These are phyloP conservation scores for Didymellaceae sp. DNA, from an alignment of 2,329 filamentous ascomycete species.

Conservation along the genomic window DNA sequence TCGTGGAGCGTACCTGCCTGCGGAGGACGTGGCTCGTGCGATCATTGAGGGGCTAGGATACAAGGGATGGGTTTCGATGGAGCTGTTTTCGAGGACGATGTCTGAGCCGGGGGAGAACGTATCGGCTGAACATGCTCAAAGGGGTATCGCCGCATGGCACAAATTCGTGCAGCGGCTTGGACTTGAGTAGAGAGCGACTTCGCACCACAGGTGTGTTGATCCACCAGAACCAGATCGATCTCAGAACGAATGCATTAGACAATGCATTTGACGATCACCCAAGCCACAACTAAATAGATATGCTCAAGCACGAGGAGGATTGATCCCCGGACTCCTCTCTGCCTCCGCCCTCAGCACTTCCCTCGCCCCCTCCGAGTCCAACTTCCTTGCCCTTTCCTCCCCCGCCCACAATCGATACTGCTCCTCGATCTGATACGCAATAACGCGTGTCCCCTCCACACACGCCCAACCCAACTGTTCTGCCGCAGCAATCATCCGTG, in stretches of 20 bases:
- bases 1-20: conserved; percentile 1
- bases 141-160: conserved; percentile 8
- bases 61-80: conserved; percentile 13
- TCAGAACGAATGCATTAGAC: no score
- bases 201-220: neutral
- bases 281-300: neutral
- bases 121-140: conserved; percentile 5
- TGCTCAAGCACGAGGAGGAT: neutral
- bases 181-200: neutral
- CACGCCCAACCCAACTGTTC: conserved; percentile 3
- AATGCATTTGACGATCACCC: no score
- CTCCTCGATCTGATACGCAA: conserved; percentile 13
- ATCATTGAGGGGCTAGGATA: conserved; percentile 10
- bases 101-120: conserved; percentile 6
- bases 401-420: conserved; percentile 12
- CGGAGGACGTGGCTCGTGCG: conserved; percentile 1
- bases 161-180: conserved; percentile 4
- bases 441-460: conserved; percentile 10
- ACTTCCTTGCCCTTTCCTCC: neutral
- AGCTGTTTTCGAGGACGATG: conserved; percentile 13
- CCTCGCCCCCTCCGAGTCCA: conserved; percentile 3
- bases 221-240: no score
- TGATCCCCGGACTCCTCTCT: conserved; percentile 8
- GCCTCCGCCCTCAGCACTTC: conserved; percentile 5
- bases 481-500: conserved; percentile 10